Base-by-base conservation (phyloP, 2,329 filamentous ascomycete species). In the Beauveria varroae region DNA sequence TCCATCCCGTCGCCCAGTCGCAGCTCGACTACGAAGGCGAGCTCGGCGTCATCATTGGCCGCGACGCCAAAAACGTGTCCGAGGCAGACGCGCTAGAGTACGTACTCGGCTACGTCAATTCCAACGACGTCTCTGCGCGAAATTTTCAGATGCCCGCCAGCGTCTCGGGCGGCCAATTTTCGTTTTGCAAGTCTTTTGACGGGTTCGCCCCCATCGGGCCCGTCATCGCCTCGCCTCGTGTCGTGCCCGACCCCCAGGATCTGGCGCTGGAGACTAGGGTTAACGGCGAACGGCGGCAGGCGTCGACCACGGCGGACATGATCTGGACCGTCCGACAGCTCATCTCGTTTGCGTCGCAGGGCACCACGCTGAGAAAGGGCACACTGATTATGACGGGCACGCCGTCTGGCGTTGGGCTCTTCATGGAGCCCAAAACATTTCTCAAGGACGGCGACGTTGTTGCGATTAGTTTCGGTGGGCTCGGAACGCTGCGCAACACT, bases 41-140 rank as follows among this genome's bases (percentile, higher is more conserved):
- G 64, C 74, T 83, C 60, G 76, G 74, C 5, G 75, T 83, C 43
- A 74, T 83, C 7, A 78, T 82, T 14, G 76, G 77, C 12, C 73
- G 75, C 46, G 73, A 77, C 37, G 75, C 74, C 57, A 80, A 80
- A 65, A 75, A 82, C 60, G 76, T 82, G 2, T 65, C 73, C 4
- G 77, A 79, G 54, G 72, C 72, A 1, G 75, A 82, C 28, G 79
- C 79, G 3, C 64, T 78, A 12, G 72, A 78, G 40, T 81, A 82
- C 65, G 74, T 86, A 1, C 75, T 85, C 1, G 83, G 82, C 50
- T 86, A 85, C 65, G 82, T 81, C 0, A 77, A 78, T 40, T 79
- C 79, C 40, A 85, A 86, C 68, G 81, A 83, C 63, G 65, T 83
- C 16, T 78, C 79, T 1, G 78, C 79, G 0, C 70, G 81, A 3